A percentile compares a stretch with the other conserved stretches of the same genome.
phyloP scores from a whole-genome alignment of 345 rosid genomes.

The Syzygium oleosum region DNA sequence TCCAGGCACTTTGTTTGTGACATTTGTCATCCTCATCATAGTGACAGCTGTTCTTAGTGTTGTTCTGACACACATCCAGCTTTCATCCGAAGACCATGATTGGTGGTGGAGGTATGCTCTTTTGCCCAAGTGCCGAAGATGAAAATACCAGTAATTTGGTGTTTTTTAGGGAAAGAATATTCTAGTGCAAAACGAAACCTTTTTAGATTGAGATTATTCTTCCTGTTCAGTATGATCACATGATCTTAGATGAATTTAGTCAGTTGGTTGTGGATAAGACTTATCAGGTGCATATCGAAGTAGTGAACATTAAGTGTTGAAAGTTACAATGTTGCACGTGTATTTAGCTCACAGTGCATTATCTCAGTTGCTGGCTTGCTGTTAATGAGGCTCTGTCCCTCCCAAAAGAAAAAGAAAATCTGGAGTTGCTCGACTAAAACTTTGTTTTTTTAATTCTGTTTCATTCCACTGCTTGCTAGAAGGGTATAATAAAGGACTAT shows the following conservation, averaged over 20 bases:
- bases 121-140: background rate
- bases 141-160: background rate
- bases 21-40: constrained; percentile 45
- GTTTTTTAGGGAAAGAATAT: background rate
- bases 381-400: background rate
- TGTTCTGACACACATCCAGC: constrained; percentile 74
- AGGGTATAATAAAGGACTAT: background rate
- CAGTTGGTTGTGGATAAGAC: background rate
- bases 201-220: background rate
- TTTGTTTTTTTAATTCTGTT: background rate
- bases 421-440: background rate
- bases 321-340: background rate
- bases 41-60: constrained; percentile 49
- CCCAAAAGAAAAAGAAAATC: background rate
- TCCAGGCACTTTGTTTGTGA: constrained; percentile 48
- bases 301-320: background rate
- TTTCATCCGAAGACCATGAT: constrained; percentile 70
- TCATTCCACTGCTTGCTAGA: background rate
- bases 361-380: background rate
- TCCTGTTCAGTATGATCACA: background rate
- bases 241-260: background rate
- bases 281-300: background rate
- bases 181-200: background rate
- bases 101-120: constrained; percentile 96
- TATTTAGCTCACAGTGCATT: background rate